Evolutionary conservation across 2,329 filamentous ascomycete species (phyloP), one percentile per base, ranked within the genome.

Genomic region (Trichoderma citrinoviride): DNA sequence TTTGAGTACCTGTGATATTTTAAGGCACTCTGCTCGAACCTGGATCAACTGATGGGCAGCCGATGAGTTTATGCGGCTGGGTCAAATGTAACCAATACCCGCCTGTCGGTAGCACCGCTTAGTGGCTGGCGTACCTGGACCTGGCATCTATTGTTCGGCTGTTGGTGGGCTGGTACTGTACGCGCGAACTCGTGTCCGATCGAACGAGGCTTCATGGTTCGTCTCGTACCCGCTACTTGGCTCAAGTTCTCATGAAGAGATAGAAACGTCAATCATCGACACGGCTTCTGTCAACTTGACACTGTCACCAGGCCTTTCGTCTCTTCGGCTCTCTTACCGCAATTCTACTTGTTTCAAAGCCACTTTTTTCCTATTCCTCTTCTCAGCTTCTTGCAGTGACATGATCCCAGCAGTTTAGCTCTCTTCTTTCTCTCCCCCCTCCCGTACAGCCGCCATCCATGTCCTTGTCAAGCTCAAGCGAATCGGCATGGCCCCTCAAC

Each of bases 401-500:
- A 29, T 27, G 47, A 50, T 29, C 25, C 47, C 25, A 25, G 47
- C 47, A 50, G 3, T n/a, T 37, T 23, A 19, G 37, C 29, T 21
- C 7, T 25, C 15, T 27, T 40, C n/a, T 49, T 43, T 46, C 19
- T 17, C 41, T 15, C 6, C 55, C 37, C 27, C 43, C 21, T 17
- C 23, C 23, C 33, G 8, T 21, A 33, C 8, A n/a, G 17, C 19
- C 25, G n/a, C 25, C 56, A 52, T 33, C 46, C 57, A 44, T 44
- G 47, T 46, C 44, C 19, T 3, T 37, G 33, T 37, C 33, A 37
- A 3, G 0, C 40, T 23, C 40, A 44, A 44, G 37, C 58, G 37
- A 61, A 61, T 61, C 58, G 58, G 58, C 49, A 44, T 19, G 53
- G 33, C 49, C 49, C 33, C 37, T 17, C 37, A 19, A 21, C 17